Conservation (phyloP, 345 rosid genomes). For the Eucalyptus curtisii region DNA sequence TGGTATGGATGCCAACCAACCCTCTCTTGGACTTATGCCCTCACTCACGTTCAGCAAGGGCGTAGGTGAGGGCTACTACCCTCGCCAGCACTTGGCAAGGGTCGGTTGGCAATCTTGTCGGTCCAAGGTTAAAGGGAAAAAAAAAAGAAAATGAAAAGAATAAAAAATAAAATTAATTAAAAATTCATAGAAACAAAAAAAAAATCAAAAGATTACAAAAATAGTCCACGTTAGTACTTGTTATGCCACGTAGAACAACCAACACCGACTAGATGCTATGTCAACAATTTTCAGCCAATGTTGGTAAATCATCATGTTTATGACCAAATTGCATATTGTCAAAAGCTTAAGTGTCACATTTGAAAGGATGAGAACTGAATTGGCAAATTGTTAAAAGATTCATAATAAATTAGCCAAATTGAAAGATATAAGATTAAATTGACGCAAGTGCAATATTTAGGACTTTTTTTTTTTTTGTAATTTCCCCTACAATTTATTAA, state of each 20-base stretch:
- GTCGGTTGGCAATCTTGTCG: background rate
- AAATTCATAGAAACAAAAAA: too few species aligned
- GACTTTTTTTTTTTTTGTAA: too few species aligned
- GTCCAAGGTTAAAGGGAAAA: background rate
- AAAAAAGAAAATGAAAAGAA: too few species aligned
- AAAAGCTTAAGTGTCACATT: background rate
- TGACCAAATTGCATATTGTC: background rate
- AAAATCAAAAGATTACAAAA: too few species aligned
- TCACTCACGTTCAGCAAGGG: background rate
- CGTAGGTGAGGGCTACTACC: background rate
- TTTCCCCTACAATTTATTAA: background rate
- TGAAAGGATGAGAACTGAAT: background rate
- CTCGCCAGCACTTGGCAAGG: accelerated
- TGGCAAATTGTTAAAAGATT: background rate
- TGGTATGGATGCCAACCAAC: background rate
- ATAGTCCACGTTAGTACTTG: background rate
- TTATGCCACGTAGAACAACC: background rate
- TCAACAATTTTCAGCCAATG: background rate
- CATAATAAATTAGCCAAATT: too few species aligned
- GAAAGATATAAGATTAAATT: too few species aligned
- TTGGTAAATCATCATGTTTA: background rate
- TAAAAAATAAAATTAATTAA: too few species aligned
- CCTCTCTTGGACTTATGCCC: background rate
- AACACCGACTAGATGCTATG: too few species aligned
- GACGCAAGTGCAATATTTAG: too few species aligned